Evolutionary conservation across 768 basidiomycete species (phyloP).

Genomic region (Hemileccinum rubropunctum): DNA sequence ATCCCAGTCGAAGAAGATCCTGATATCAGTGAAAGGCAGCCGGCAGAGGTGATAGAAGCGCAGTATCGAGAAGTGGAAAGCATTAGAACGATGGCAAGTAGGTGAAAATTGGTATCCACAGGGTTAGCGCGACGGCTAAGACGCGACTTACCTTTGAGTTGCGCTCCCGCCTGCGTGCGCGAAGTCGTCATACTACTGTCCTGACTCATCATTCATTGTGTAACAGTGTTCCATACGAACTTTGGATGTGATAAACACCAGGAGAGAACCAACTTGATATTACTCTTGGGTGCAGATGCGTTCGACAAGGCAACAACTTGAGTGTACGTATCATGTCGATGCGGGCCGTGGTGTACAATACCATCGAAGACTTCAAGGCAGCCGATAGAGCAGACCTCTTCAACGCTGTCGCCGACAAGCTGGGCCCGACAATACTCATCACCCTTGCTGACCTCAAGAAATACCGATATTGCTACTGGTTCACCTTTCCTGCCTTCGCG

Average conservation of each 20-base stretch:
- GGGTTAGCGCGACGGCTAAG: no score
- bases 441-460: conserved; percentile 98
- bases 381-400: conserved; percentile 89
- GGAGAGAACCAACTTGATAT: no score
- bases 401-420: conserved; percentile 66
- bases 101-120: not conserved
- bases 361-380: conserved; percentile 92
- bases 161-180: no score
- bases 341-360: conserved; percentile 77
- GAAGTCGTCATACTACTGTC: no score
- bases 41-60: conserved; percentile 7
- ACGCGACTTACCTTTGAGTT: no score
- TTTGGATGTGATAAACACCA: no score
- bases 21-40: conserved; percentile 9
- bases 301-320: conserved; percentile 48
- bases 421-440: conserved; percentile 43
- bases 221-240: no score
- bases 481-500: conserved; percentile 93
- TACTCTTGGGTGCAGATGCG: conserved; percentile 64
- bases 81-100: conserved; percentile 9
- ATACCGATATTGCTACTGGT: conserved; percentile 98
- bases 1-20: conserved; percentile 22
- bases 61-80: conserved; percentile 14
- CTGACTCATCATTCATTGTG: no score
- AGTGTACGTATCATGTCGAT: conserved; percentile 48